Evolutionary conservation across 306 rosid species (phyloP).

Genomic region (Hippophae tibetana): DNA sequence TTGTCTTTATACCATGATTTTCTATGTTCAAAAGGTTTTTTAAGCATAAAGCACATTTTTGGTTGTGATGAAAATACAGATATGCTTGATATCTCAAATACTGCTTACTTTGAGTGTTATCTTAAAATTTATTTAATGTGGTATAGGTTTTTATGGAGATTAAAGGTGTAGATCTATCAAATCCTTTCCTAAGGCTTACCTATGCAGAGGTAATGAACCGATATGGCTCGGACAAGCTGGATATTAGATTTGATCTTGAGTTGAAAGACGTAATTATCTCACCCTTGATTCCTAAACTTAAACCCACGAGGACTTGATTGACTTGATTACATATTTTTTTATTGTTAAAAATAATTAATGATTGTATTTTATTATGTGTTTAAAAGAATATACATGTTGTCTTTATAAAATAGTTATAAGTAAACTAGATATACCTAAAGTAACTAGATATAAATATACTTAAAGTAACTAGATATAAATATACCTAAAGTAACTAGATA

Average conservation of each 20-base stretch:
- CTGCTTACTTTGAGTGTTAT: conserved; percentile 9
- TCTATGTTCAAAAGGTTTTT: too few species aligned
- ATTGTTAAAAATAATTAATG: too few species aligned
- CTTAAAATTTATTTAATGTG: conserved; percentile 8
- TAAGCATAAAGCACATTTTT: neutral
- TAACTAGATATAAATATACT: too few species aligned
- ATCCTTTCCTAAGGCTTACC: conserved; percentile 95
- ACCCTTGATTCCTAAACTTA: conserved; percentile 11
- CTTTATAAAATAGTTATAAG: too few species aligned
- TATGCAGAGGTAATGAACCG: conserved; percentile 86
- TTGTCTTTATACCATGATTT: too few species aligned
- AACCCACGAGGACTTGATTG: neutral
- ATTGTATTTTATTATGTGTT: too few species aligned
- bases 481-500: too few species aligned
- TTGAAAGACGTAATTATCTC: conserved; percentile 64
- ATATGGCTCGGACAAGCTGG: conserved; percentile 90
- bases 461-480: too few species aligned
- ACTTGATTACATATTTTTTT: too few species aligned
- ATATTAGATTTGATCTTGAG: conserved; percentile 81
- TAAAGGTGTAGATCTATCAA: conserved; percentile 68
- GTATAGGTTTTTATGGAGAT: conserved; percentile 84
- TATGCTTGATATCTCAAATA: neutral
- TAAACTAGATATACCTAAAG: too few species aligned
- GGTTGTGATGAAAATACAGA: conserved; percentile 1
- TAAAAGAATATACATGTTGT: too few species aligned